These are phyloP conservation scores for Raddia distichophylla DNA, from an alignment of 176 grass and related monocot genomes.

Conservation along the genomic window DNA sequence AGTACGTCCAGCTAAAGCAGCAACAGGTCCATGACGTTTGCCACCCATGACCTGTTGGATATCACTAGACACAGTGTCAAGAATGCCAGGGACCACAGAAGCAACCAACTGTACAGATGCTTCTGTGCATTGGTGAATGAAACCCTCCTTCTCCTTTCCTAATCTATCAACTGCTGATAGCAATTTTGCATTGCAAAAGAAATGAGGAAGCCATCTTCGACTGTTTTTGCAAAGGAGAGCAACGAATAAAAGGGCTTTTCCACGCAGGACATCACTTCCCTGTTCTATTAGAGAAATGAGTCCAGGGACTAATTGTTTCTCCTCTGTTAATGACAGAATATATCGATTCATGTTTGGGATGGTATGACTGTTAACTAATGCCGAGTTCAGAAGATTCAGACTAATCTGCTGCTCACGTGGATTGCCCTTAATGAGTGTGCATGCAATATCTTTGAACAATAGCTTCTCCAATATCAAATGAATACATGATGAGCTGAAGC, in stretches of 20 bases:
- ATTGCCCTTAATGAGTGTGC: constrained; percentile 79
- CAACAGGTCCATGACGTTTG: constrained; percentile 76
- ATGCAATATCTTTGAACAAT: constrained; percentile 71
- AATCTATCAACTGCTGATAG: constrained; percentile 87
- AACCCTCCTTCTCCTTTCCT: constrained; percentile 84
- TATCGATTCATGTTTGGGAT: constrained; percentile 79
- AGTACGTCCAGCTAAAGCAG: constrained; percentile 64
- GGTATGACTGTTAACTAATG: constrained; percentile 65
- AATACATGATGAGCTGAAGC: constrained; percentile 79
- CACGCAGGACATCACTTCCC: constrained; percentile 81
- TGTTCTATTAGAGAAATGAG: constrained; percentile 78
- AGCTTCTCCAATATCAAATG: constrained; percentile 86
- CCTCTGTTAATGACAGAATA: constrained; percentile 72
- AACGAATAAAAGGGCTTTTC: constrained; percentile 85
- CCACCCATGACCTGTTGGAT: constrained; percentile 89
- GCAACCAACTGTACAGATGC: constrained; percentile 80
- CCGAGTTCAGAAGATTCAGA: constrained; percentile 84
- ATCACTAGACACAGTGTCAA: constrained; percentile 82
- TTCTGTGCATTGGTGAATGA: constrained; percentile 79
- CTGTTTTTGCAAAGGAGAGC: constrained; percentile 96
- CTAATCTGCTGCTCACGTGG: constrained; percentile 87
- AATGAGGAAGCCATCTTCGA: constrained; percentile 88
- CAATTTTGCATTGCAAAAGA: constrained; percentile 81
- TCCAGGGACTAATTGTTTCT: constrained; percentile 78
- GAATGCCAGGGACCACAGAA: constrained; percentile 68